Conservation (phyloP, 148 eudicot genomes). For the Oxyria digyna region DNA sequence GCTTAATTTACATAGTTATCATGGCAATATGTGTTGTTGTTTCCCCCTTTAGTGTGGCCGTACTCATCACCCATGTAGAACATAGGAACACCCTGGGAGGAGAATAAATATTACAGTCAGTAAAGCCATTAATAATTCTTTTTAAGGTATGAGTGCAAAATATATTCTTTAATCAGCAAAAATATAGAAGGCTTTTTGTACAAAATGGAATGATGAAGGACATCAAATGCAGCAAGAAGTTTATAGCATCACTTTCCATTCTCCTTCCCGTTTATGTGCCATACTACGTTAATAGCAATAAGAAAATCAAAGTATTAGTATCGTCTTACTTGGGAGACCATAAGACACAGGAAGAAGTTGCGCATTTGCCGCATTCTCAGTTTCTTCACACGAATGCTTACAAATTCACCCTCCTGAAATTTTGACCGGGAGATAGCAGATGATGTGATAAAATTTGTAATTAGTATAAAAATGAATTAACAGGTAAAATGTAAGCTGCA, state of each 20-base stretch:
- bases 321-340: constrained; percentile 86
- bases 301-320: background rate
- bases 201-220: background rate
- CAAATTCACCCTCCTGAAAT: constrained; percentile 80
- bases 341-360: constrained; percentile 72
- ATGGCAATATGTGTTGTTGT: constrained; percentile 96
- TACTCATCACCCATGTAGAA: constrained; percentile 98
- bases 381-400: constrained; percentile 58
- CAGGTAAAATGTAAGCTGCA: background rate
- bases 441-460: background rate
- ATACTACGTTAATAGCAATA: background rate
- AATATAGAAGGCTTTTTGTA: background rate
- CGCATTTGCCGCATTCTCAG: constrained; percentile 86
- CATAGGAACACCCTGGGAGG: constrained; percentile 90
- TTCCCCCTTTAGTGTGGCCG: constrained; percentile 97
- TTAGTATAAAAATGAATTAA: background rate
- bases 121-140: background rate
- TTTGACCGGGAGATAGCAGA: background rate
- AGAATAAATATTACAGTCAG: background rate
- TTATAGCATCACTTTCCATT: background rate
- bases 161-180: background rate
- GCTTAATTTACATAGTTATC: constrained; percentile 60
- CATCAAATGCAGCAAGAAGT: background rate
- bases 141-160: background rate
- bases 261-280: background rate